phyloP scores from a whole-genome alignment of 257 asterid species.

The Henckelia pumila region DNA sequence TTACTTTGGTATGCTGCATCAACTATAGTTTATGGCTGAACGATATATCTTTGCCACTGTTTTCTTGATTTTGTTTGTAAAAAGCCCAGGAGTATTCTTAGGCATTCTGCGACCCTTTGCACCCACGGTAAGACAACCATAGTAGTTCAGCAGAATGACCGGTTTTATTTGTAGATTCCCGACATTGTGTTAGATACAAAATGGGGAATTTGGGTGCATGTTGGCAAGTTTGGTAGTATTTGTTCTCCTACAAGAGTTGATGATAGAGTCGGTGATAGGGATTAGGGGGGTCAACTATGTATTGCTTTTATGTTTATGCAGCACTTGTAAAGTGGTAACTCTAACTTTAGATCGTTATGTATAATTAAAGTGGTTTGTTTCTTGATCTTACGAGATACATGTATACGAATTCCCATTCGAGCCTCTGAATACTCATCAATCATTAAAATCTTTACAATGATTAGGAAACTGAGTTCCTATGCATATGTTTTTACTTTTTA shows the following conservation, averaged over 20 bases:
- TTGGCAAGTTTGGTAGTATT: not conserved
- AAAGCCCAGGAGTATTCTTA: not conserved
- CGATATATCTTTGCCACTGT: not conserved
- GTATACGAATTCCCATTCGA: slow-evolving; percentile 11
- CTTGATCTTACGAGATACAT: not conserved
- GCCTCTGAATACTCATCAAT: not conserved
- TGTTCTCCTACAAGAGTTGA: not conserved
- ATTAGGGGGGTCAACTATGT: not conserved
- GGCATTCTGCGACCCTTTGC: not conserved
- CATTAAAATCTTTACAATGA: no score
- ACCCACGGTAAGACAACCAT: no score
- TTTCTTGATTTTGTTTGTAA: not conserved
- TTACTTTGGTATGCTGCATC: not conserved
- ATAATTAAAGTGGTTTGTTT: no score
- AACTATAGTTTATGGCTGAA: not conserved
- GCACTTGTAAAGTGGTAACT: not conserved
- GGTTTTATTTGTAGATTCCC: no score
- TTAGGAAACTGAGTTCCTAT: no score
- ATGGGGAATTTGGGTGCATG: no score
- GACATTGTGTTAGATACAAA: not conserved
- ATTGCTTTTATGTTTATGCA: not conserved
- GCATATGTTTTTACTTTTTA: no score
- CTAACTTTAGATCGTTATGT: no score
- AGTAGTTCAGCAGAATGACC: no score
- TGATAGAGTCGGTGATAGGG: no score